These are phyloP conservation scores for Gaultheria prostrata DNA, from an alignment of 148 eudicot species.

Conservation along the genomic window DNA sequence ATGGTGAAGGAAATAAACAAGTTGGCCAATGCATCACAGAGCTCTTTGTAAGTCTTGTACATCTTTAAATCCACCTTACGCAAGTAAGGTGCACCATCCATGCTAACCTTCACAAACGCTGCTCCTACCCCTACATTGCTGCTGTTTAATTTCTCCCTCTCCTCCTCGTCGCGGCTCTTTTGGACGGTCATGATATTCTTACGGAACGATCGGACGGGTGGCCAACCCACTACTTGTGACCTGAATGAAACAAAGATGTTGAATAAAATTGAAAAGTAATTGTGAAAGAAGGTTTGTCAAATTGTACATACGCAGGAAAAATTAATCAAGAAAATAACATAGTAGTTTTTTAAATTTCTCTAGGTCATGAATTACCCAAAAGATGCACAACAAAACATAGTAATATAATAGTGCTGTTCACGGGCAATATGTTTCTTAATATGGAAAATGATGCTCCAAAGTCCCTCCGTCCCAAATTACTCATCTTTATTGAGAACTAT, in stretches of 20 bases:
- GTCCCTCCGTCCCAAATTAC: too few relatives aligned
- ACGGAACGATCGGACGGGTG: slow-evolving; percentile 77
- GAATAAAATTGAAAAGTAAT: too few relatives aligned
- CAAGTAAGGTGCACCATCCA: slow-evolving; percentile 91
- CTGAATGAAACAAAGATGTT: slow-evolving; percentile 22
- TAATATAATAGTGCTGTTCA: too few relatives aligned
- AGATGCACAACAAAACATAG: too few relatives aligned
- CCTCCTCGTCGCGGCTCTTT: slow-evolving; percentile 34
- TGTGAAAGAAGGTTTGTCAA: too few relatives aligned
- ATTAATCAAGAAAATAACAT: too few relatives aligned
- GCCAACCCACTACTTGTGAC: slow-evolving; percentile 94
- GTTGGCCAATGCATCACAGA: slow-evolving; percentile 72
- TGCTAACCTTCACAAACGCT: slow-evolving; percentile 75
- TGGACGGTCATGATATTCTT: slow-evolving; percentile 69
- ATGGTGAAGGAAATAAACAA: slow-evolving; percentile 82
- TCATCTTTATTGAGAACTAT: too few relatives aligned
- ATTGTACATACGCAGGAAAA: too few relatives aligned
- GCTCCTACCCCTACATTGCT: slow-evolving; percentile 15
- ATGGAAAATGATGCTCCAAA: too few relatives aligned
- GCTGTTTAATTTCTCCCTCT: slow-evolving; percentile 26
- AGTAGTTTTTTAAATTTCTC: too few relatives aligned
- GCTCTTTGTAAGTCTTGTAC: slow-evolving; percentile 70
- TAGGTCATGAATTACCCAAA: too few relatives aligned
- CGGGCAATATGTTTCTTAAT: too few relatives aligned
- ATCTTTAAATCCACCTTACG: slow-evolving; percentile 79